Evolutionary conservation across 805 yeast species (phyloP), one percentile per base, ranked within the genome.

Genomic region (Ogataea pilisensis): DNA sequence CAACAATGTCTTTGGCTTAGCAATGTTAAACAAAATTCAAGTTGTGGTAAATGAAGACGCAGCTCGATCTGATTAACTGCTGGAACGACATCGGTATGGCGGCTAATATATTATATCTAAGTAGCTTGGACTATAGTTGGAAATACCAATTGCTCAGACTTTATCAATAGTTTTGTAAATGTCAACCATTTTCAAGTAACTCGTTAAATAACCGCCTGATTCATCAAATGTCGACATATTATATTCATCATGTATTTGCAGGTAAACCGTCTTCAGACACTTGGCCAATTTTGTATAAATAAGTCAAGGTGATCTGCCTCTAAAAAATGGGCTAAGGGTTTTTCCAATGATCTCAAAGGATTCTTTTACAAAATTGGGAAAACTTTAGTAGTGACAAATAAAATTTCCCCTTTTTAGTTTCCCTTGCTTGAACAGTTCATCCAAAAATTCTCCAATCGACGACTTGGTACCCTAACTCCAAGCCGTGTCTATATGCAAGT

Each of bases 121-220:
- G 38, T 65, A 61, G 21, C 54, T 61, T 29, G 61, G 55, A 5
- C 70, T 62, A 53, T 65, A 78, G 56, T 80, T 80, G 12, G 81
- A 76, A 8, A 79, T 81, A 38, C 85, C 85, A 42, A 79, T 68
- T 21, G 79, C 72, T 49, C 61, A 73, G 8, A 70, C 68, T 38
- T 68, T 67, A 64, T 67, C 66, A 7, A 75, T 69, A 12, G 70
- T 71, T 37, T 62, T 70, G 62, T 78, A 90, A 32, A 84, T 82
- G 55, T 86, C 89, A 39, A 85, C 85, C 40, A 84, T 65, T 49
- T 82, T 80, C 54, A 80, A 79, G 46, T 74, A 76, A n/a, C 91
- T 89, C 31, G 79, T 77, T n/a, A 91, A 60, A 39, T 50, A 95
- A 56, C 88, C 95, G 17, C 86, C 96, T 42, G 80, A 85, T 64